A percentile compares a stretch with the other conserved stretches of the same genome.
Conservation (phyloP, 164 flowering plant genomes). For the Aristolochia contorta region DNA sequence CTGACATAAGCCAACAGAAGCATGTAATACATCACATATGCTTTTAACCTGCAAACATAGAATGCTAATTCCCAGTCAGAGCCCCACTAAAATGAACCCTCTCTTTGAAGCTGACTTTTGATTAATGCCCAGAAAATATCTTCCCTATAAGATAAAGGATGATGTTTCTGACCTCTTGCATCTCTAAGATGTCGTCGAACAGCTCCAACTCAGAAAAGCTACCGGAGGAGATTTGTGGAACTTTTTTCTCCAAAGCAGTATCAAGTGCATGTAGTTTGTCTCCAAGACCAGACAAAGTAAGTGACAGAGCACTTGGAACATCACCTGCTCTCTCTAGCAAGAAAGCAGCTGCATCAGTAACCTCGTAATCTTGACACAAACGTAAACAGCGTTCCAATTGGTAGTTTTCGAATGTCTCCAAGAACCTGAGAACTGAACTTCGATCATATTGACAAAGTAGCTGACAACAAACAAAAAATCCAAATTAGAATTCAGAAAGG, state of each 20-base stretch:
- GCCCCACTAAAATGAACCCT: too few species aligned
- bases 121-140: too few species aligned
- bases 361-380: slow-evolving; percentile 78
- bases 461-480: slow-evolving; percentile 39
- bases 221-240: slow-evolving; percentile 16
- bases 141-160: background rate
- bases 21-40: slow-evolving; percentile 39
- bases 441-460: slow-evolving; percentile 78
- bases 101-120: too few species aligned
- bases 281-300: slow-evolving; percentile 58
- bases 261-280: slow-evolving; percentile 56
- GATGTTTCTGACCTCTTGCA: slow-evolving; percentile 52
- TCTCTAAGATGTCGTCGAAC: slow-evolving; percentile 27
- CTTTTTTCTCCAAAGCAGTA: slow-evolving; percentile 28
- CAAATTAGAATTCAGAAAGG: background rate
- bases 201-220: slow-evolving; percentile 21
- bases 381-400: slow-evolving; percentile 85
- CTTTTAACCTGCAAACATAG: slow-evolving; percentile 41
- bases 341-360: slow-evolving; percentile 87
- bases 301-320: slow-evolving; percentile 82
- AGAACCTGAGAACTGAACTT: slow-evolving; percentile 72
- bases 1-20: slow-evolving; percentile 83
- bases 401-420: slow-evolving; percentile 89
- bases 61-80: background rate
- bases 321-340: slow-evolving; percentile 95